Base-by-base conservation (phyloP, 352 stramenopile species). In the Globisporangium okanoganense region DNA sequence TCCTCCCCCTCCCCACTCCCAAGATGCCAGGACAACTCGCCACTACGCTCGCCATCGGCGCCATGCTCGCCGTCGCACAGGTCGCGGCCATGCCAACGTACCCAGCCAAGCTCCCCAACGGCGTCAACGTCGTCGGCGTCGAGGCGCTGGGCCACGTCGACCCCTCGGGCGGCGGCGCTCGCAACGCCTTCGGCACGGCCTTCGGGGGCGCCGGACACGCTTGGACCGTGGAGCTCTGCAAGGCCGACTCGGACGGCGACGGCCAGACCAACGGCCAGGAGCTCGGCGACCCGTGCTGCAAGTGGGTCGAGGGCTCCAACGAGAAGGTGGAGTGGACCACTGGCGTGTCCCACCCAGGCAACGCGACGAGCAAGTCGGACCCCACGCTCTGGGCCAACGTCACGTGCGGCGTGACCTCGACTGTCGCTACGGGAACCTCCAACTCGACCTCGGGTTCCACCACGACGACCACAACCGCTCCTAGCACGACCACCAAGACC, bases 211-310 rank as follows among this genome's bases (percentile, higher is more conserved):
- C 47, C 0, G 53, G 54, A 0, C 43, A 61, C 18, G 43, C 35
- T n/a, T 82, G 73, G 73, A 79, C 65, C 3, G 36, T 18, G 5
- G 68, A 52, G 18, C 27, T 82, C n/a, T 82, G 73, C 55, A n/a
- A 78, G 10, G 50, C 52, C 9, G 73, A 79, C 54, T 64, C 71
- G 43, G 73, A 75, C 31, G 68, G 68, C 44, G 78, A 88, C 58
- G 78, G 78, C 12, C 58, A 69, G 33, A 85, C 71, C n/a, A 88
- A 88, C 61, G 78, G 78, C 9, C 51, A 83, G 49, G 78, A 88
- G 56, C 70, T 88, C 16, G 78, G 78, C 9, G 78, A 88, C 49
- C 79, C 78, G 24, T 67, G 70, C 64, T 88, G 78, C n/a, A 62
- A 76, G 45, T 61, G 62, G 61, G 36, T 61, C 14, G 33, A 31